Evolutionary conservation across 164 flowering plant genomes (phyloP).

Genomic region (Vitis labrusca): DNA sequence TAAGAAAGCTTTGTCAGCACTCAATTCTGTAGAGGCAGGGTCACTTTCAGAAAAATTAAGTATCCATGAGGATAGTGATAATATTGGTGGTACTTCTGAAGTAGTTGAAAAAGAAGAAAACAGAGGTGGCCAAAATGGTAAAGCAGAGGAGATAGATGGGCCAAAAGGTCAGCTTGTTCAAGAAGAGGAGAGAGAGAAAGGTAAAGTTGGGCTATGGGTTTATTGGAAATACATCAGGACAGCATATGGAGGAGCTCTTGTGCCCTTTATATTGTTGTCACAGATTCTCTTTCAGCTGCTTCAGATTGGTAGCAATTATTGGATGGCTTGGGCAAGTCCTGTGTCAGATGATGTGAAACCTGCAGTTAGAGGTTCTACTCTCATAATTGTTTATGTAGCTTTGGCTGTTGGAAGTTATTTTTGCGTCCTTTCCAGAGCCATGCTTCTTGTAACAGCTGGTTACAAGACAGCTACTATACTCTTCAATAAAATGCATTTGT

Average conservation of each 20-base stretch:
- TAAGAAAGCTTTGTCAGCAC: constrained; percentile 60
- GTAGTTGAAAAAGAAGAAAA: constrained; percentile 23
- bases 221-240: constrained; percentile 80
- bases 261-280: constrained; percentile 65
- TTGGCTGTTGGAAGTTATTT: constrained; percentile 70
- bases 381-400: constrained; percentile 61
- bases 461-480: constrained; percentile 74
- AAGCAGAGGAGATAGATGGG: constrained; percentile 36
- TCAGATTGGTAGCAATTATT: constrained; percentile 89
- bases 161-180: constrained; percentile 71
- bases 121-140: constrained; percentile 21
- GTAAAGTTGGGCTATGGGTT: constrained; percentile 69
- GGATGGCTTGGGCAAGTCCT: constrained; percentile 98
- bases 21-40: constrained; percentile 36
- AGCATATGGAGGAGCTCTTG: constrained; percentile 76
- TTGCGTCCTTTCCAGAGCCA: constrained; percentile 54
- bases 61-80: constrained; percentile 15
- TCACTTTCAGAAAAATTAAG: constrained; percentile 8
- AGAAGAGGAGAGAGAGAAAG: constrained; percentile 97
- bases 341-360: constrained; percentile 54
- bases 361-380: constrained; percentile 37
- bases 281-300: constrained; percentile 62
- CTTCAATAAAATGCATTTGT: constrained; percentile 74
- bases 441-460: constrained; percentile 56
- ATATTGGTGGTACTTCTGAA: background rate